Evolutionary conservation across 1,284 basidiomycete genomes (phyloP).

Genomic region (Veloboletus limbatus): DNA sequence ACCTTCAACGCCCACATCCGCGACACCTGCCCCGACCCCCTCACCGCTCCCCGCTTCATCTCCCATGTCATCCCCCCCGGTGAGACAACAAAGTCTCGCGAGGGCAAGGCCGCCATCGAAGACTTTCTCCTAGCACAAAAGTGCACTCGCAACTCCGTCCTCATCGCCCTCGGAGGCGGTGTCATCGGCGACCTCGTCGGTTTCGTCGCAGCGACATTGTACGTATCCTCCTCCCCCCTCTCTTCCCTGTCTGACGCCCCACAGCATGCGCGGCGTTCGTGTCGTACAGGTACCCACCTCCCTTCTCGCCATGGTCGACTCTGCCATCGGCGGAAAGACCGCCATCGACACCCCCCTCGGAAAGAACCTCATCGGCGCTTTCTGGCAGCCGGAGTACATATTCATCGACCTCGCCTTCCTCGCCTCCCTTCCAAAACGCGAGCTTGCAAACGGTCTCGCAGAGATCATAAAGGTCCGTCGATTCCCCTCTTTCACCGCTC

Average conservation of each 20-base stretch:
- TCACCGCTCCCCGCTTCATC: conserved; percentile 65
- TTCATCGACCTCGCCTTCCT: conserved; percentile 98
- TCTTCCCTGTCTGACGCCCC: background rate
- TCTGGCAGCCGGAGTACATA: conserved; percentile 97
- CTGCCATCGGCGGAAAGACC: conserved; percentile 96
- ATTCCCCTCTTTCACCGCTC: conserved; percentile 1
- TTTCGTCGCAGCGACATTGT: conserved; percentile 98
- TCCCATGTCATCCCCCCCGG: conserved; percentile 84
- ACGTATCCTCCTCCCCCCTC: conserved; percentile 33
- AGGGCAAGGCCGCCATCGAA: conserved; percentile 92
- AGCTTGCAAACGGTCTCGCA: conserved; percentile 98
- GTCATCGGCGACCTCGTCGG: conserved; percentile 96
- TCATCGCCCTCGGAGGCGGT: conserved; percentile 93
- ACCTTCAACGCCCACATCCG: conserved; percentile 59
- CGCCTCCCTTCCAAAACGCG: conserved; percentile 87
- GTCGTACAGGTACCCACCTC: conserved; percentile 98
- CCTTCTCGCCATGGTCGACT: conserved; percentile 98
- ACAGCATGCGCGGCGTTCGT: conserved; percentile 83
- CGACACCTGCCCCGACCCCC: conserved; percentile 24
- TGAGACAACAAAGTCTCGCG: conserved; percentile 88
- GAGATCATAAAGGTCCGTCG: conserved; percentile 87
- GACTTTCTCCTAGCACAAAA: conserved; percentile 88
- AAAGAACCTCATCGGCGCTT: conserved; percentile 98
- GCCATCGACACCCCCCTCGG: conserved; percentile 96
- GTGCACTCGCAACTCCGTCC: conserved; percentile 92